A percentile compares a stretch with the other conserved stretches of the same genome.
phyloP scores from a whole-genome alignment of 768 basidiomycete genomes.

The Grammothele lineata region DNA sequence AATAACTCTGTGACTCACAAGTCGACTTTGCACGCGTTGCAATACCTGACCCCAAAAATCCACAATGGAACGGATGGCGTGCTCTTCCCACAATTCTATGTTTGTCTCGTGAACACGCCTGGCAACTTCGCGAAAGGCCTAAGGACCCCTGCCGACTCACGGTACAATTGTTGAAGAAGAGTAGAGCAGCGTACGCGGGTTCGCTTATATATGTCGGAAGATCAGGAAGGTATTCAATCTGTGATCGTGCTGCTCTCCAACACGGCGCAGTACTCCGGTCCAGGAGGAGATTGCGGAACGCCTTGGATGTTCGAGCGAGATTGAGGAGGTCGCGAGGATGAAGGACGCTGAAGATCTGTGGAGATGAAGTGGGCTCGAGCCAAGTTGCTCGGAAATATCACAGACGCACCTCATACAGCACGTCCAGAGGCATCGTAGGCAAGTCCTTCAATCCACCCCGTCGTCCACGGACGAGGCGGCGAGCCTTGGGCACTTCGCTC shows the following conservation, averaged over 20 bases:
- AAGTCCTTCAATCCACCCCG: slow-evolving; percentile 12
- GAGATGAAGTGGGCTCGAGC: not conserved
- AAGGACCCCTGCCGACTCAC: slow-evolving; percentile 21
- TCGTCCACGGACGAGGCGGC: not conserved
- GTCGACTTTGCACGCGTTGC: not conserved
- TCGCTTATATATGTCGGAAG: slow-evolving; percentile 30
- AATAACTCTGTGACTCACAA: too few species aligned
- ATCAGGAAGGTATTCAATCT: slow-evolving; percentile 17
- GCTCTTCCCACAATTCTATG: slow-evolving; percentile 2
- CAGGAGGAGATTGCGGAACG: slow-evolving; percentile 31
- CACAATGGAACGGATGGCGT: not conserved
- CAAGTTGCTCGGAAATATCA: not conserved
- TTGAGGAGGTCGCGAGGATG: slow-evolving; percentile 38
- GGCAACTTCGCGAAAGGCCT: not conserved
- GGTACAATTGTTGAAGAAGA: slow-evolving; percentile 32
- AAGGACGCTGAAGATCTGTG: slow-evolving; percentile 36
- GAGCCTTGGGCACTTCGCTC: too few species aligned
- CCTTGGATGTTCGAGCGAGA: slow-evolving; percentile 34
- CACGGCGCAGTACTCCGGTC: slow-evolving; percentile 19
- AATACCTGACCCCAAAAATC: not conserved
- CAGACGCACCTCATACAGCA: slow-evolving; percentile 12
- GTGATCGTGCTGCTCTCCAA: slow-evolving; percentile 34
- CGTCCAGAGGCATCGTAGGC: slow-evolving; percentile 16
- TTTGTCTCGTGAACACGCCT: not conserved
- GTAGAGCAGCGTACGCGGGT: slow-evolving; percentile 31